Evolutionary conservation across 768 basidiomycete species (phyloP).

Genomic region (Panaeolus papilionaceus): DNA sequence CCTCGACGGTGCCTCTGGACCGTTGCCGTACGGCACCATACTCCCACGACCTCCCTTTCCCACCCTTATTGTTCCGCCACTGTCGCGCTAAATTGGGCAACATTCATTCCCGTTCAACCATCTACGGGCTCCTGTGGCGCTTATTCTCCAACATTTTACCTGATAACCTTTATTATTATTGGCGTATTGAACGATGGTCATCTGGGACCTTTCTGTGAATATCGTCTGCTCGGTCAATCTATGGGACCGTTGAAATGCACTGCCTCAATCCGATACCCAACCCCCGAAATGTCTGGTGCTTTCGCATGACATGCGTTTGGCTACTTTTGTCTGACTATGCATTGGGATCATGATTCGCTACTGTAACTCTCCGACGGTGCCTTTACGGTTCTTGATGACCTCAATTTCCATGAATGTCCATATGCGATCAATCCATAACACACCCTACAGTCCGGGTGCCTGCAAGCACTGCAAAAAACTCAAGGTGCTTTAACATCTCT

Average conservation of each 20-base stretch:
- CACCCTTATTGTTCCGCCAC: background rate
- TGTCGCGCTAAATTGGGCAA: background rate
- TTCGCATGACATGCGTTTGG: background rate
- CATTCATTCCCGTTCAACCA: background rate
- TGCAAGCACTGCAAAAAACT: conserved; percentile 89
- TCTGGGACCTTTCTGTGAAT: background rate
- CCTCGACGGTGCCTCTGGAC: background rate
- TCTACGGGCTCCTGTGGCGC: conserved; percentile 3
- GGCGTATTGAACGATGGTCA: background rate
- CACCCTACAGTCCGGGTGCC: conserved; percentile 68
- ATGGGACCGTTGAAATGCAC: conserved; percentile 2
- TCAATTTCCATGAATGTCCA: background rate
- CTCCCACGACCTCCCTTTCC: background rate
- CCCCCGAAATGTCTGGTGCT: conserved; percentile 1
- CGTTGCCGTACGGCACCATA: conserved; percentile 1
- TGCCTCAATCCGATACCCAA: conserved; percentile 5
- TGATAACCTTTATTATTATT: background rate
- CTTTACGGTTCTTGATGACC: background rate
- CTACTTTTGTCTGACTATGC: background rate
- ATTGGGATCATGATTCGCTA: background rate
- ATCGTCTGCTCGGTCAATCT: background rate
- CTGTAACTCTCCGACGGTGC: conserved; percentile 10
- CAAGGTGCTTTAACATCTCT: conserved; percentile 60
- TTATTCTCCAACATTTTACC: conserved; percentile 6
- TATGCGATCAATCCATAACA: background rate